Evolutionary conservation across 768 basidiomycete genomes (phyloP).

Genomic region (Rhodosporidiobolus odoratus): DNA sequence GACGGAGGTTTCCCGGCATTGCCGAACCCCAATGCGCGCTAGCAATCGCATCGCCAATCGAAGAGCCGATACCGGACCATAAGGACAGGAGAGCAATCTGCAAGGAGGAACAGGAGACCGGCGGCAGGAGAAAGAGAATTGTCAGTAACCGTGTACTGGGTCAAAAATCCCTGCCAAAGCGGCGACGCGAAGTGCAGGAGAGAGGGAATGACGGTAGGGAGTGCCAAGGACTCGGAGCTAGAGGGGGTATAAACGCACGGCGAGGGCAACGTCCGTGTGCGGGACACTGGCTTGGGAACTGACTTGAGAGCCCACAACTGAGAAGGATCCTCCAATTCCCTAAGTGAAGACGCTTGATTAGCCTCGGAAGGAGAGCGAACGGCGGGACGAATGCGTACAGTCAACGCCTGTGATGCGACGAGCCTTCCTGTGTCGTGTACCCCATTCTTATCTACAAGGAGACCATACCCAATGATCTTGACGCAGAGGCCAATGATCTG

Average conservation of each 20-base stretch:
- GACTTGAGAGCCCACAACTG: slow-evolving; percentile 45
- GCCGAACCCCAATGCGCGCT: neutral
- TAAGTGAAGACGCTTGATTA: neutral
- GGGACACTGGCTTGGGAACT: slow-evolving; percentile 46
- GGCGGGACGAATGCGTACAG: neutral
- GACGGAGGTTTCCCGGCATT: slow-evolving; percentile 36
- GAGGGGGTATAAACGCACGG: neutral
- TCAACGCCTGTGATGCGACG: slow-evolving; percentile 40
- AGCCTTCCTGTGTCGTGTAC: slow-evolving; percentile 35
- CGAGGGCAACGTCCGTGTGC: slow-evolving; percentile 46
- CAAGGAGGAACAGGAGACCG: neutral
- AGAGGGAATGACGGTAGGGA: too few species aligned
- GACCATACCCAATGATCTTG: slow-evolving; percentile 39
- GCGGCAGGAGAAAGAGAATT: too few species aligned
- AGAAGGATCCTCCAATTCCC: slow-evolving; percentile 44
- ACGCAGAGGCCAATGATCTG: slow-evolving; percentile 42
- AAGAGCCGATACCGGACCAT: slow-evolving; percentile 43
- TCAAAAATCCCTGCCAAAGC: too few species aligned
- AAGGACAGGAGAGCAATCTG: too few species aligned
- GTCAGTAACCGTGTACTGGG: too few species aligned
- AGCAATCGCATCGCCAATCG: slow-evolving; percentile 41
- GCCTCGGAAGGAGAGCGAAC: neutral
- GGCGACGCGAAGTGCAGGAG: too few species aligned
- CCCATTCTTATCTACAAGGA: slow-evolving; percentile 36
- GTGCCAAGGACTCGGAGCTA: too few species aligned